These are phyloP conservation scores for Alternaria alternata DNA, from an alignment of 2,329 filamentous ascomycete genomes.

Conservation along the genomic window DNA sequence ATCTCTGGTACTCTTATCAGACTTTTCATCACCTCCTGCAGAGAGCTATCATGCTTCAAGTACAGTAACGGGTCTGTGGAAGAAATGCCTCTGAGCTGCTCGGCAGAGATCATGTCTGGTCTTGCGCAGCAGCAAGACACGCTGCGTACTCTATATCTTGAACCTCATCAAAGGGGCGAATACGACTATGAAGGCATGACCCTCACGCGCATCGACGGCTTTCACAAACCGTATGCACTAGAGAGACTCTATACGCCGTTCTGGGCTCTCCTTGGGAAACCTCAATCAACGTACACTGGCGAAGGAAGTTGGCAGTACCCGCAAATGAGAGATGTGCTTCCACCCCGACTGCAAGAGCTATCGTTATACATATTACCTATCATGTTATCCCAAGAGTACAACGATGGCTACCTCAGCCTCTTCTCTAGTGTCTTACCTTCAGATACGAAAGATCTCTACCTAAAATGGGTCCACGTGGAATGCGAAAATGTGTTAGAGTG, in stretches of 20 bases:
- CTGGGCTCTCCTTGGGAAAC: neutral
- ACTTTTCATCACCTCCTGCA: too few species aligned
- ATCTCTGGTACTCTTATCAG: too few species aligned
- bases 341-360: neutral
- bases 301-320: neutral
- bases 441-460: neutral
- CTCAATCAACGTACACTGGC: neutral
- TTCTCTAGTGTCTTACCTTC: neutral
- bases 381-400: neutral
- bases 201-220: neutral
- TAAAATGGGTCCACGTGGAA: neutral
- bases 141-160: neutral
- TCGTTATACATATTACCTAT: neutral
- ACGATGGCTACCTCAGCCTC: neutral
- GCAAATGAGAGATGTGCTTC: neutral
- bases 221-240: neutral
- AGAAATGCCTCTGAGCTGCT: too few species aligned
- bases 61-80: too few species aligned
- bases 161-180: too few species aligned
- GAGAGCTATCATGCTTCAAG: too few species aligned
- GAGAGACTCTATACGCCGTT: neutral
- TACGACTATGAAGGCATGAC: neutral
- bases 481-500: neutral
- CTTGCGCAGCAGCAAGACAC: neutral
- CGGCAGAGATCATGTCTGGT: neutral